Base-by-base conservation (phyloP, 1,284 basidiomycete genomes). In the Tylopilus sp. region DNA sequence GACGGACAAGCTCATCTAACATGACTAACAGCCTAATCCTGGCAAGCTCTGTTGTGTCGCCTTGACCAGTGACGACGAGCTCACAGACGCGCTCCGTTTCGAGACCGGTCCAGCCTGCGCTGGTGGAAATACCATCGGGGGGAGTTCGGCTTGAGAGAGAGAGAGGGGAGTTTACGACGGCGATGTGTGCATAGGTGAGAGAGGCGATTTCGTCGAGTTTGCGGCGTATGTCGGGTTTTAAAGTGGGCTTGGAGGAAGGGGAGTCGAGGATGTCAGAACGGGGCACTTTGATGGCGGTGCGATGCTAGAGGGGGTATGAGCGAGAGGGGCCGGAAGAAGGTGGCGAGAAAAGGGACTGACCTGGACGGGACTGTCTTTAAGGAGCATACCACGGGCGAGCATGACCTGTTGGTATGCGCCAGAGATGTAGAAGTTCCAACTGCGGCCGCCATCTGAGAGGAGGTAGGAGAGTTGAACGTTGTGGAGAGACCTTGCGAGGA, bases 61-160 rank as follows among this genome's bases (percentile, higher is more conserved):
- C 85, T 33, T 80, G 77, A 8, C 95, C 95, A 18, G 89, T 89
- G 55, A 99, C 80, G 58, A 94, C 86, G 34, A 99, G 78, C 67
- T 96, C 92, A 63, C 94, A 96, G 50, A 90, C 85, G 50, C 92
- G 80, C 68, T 97, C 94, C 1, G 91, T 91, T 74, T 97, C 94
- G 33, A 98, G 80, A 4, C 94, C 93, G 17, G 86, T 81, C 85
- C 85, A 89, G 33, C 85, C 85, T 42, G 82, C 83, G 59, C 75
- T 85, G 58, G 71, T 82, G 59, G 79, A 85, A 59, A 88, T 84
- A 37, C 84, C 85, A 66, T 68, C 86, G 11, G 86, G 85, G 14
- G 86, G 80, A 2, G 84, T 83, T 54, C 85, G 78, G 54, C 80
- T 84, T 24, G 83, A 84, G 40, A 87, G 73, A 24, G 84, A 77